Conservation (phyloP, 2,329 filamentous ascomycete species). For the Talaromyces pinophilus region DNA sequence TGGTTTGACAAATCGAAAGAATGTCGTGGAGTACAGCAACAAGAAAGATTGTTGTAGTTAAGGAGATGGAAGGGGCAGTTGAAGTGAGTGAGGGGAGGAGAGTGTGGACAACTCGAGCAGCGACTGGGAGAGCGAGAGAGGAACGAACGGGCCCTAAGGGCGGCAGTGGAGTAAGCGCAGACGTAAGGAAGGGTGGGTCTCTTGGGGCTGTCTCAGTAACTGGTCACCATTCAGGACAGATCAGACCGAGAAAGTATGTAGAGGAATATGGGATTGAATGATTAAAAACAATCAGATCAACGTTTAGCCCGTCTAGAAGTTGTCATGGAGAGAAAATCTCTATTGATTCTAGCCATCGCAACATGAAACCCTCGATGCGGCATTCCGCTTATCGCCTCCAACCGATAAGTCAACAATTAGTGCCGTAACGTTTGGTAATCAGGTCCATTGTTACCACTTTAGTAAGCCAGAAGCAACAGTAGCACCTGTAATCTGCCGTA, state of each 20-base stretch:
- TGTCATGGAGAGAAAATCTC: not conserved
- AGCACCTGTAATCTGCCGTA: not conserved
- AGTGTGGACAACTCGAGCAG: not conserved
- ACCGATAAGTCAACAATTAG: not conserved
- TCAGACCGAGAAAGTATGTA: not conserved
- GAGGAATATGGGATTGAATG: not conserved
- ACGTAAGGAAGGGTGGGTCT: conserved; percentile 9
- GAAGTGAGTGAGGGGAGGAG: conserved; percentile 1
- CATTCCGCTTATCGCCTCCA: conserved; percentile 4
- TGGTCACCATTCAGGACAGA: not conserved
- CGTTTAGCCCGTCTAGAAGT: not conserved
- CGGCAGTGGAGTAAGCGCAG: conserved; percentile 8
- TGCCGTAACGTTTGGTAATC: not conserved
- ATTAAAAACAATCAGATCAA: not conserved
- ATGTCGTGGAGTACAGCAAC: not conserved
- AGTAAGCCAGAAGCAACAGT: not conserved
- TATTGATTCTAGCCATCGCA: not conserved
- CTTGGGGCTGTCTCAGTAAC: not conserved
- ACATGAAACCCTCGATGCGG: not conserved
- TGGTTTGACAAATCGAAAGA: not conserved
- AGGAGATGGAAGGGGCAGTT: not conserved
- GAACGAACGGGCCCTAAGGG: not conserved
- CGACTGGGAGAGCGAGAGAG: not conserved
- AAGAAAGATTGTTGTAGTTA: not conserved
- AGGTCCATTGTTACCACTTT: not conserved